Conservation (phyloP, 1,284 basidiomycete genomes). For the Boletus subluridellus region DNA sequence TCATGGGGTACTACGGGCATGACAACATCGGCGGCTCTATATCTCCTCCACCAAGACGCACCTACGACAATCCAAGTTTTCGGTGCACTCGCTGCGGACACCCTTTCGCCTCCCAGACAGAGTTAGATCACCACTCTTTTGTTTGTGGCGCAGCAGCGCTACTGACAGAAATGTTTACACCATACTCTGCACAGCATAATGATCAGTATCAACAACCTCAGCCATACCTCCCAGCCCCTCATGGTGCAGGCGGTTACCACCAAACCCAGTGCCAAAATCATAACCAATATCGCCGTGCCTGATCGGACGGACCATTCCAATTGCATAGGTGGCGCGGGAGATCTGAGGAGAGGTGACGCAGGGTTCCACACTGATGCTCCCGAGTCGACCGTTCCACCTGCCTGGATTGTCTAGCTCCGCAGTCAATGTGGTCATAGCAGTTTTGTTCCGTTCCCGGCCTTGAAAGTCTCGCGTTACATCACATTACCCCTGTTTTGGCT, state of each 20-base stretch:
- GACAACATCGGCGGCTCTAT: background rate
- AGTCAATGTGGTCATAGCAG: background rate
- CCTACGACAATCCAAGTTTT: background rate
- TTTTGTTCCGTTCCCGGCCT: background rate
- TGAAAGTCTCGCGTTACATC: background rate
- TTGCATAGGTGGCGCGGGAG: background rate
- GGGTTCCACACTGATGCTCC: background rate
- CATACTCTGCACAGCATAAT: slow-evolving; percentile 3
- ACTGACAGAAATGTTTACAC: slow-evolving; percentile 11
- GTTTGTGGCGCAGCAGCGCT: slow-evolving; percentile 8
- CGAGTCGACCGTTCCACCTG: no score
- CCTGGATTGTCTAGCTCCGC: background rate
- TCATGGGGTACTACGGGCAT: background rate
- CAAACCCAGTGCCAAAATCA: background rate
- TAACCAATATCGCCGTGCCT: background rate
- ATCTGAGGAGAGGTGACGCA: background rate
- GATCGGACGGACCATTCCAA: background rate
- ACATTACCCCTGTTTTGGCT: background rate
- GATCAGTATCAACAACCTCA: background rate
- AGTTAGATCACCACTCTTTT: slow-evolving; percentile 1
- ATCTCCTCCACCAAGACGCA: background rate
- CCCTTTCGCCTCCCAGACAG: background rate
- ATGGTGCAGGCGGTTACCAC: background rate
- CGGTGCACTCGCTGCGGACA: slow-evolving; percentile 10
- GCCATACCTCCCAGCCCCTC: background rate